Evolutionary conservation across 768 basidiomycete species (phyloP).

Genomic region (Pulveroboletus sp.): DNA sequence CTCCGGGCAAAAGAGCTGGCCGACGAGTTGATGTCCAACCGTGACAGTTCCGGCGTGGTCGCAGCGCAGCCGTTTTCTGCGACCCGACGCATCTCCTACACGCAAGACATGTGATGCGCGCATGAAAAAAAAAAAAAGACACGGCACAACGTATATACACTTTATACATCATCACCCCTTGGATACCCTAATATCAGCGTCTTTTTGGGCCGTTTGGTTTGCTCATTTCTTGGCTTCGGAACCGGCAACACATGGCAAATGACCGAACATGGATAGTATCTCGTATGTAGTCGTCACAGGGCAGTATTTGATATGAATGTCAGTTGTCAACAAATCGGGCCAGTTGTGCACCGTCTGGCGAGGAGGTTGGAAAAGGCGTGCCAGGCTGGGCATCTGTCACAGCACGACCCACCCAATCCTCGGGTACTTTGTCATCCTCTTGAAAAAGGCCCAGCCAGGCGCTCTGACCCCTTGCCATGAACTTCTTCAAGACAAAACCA

Average conservation of each 20-base stretch:
- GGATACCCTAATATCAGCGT: slow-evolving; percentile 12
- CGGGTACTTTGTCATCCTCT: neutral
- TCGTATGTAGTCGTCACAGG: no score
- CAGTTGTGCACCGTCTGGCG: neutral
- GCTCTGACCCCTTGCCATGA: slow-evolving; percentile 52
- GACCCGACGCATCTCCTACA: neutral
- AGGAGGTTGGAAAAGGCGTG: slow-evolving; percentile 11
- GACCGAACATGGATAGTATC: no score
- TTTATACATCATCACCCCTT: neutral
- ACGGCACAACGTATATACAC: neutral
- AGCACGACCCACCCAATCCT: no score
- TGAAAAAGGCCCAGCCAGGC: neutral
- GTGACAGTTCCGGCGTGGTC: neutral
- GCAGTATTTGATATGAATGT: neutral
- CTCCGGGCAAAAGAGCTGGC: slow-evolving; percentile 77
- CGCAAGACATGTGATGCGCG: slow-evolving; percentile 3
- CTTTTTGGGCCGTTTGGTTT: no score
- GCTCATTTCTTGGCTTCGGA: no score
- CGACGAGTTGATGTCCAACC: slow-evolving; percentile 11
- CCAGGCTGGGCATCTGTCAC: slow-evolving; percentile 16
- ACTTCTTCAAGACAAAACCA: slow-evolving; percentile 93
- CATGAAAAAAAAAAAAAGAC: neutral
- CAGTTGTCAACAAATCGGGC: no score
- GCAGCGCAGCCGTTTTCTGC: neutral
- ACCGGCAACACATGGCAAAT: no score